A percentile compares a stretch with the other conserved stretches of the same genome.
These are phyloP conservation scores for Suhomyces bokatorum DNA, from an alignment of 1,139 yeast species.

Conservation along the genomic window DNA sequence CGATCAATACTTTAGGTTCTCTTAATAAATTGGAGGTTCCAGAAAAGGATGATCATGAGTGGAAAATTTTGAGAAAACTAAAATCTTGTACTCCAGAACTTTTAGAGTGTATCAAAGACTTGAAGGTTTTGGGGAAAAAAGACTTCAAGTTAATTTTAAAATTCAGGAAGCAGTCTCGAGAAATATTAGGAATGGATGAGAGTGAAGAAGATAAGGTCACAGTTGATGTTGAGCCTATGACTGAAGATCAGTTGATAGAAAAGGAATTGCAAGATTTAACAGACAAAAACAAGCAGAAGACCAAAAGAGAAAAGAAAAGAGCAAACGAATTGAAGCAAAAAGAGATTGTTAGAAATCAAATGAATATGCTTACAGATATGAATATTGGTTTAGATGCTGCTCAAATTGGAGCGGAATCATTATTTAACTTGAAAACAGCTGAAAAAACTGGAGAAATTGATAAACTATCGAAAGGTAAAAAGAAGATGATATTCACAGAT, in stretches of 20 bases:
- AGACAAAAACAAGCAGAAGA: constrained; percentile 66
- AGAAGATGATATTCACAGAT: constrained; percentile 67
- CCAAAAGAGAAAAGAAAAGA: constrained; percentile 78
- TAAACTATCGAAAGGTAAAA: constrained; percentile 77
- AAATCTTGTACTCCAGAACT: constrained; percentile 78
- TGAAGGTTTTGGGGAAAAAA: constrained; percentile 89
- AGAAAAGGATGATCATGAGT: constrained; percentile 62
- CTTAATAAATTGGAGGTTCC: constrained; percentile 57
- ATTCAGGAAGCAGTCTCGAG: constrained; percentile 89
- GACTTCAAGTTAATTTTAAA: constrained; percentile 82
- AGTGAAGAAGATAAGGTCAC: constrained; percentile 49
- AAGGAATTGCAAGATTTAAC: constrained; percentile 75
- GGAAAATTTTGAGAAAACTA: constrained; percentile 69
- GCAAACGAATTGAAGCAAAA: constrained; percentile 83
- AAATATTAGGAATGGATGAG: constrained; percentile 66
- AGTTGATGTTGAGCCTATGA: constrained; percentile 66
- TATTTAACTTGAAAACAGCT: constrained; percentile 80
- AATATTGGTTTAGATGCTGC: constrained; percentile 95
- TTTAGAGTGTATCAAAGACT: constrained; percentile 80
- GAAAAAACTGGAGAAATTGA: constrained; percentile 81
- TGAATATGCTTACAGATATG: constrained; percentile 93
- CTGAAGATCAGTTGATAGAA: constrained; percentile 89
- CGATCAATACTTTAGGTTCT: constrained; percentile 78
- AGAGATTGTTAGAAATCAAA: constrained; percentile 88
- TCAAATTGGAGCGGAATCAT: constrained; percentile 72